Base-by-base conservation (phyloP, 257 asterid genomes). In the Echites panduratus region DNA sequence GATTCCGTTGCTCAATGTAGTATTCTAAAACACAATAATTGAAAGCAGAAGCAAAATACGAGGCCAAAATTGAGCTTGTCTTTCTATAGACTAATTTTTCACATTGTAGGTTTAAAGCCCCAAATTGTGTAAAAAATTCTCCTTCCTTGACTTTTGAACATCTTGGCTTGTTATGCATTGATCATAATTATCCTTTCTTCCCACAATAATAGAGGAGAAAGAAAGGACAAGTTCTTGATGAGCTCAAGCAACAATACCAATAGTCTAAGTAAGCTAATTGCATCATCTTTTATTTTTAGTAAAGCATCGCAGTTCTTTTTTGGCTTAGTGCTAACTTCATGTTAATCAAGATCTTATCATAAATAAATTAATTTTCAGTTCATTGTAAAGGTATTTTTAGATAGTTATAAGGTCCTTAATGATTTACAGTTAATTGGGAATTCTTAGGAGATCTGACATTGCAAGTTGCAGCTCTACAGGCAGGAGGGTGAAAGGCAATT, bases 401-500 rank as follows among this genome's bases (percentile, higher is more conserved):
- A 63, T 62, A 14, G 17, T 63, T 35, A 2, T 63, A 17, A 63
- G 19, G 68, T 35, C 68, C 47, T 63, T 63, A 63, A 29, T 16
- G 38, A 41, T 38, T 38, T 64, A 16, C 27, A 64, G 69, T 38
- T 17, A 62, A 35, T 59, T 9, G 24, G 47, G 20, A 13, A 47
- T 43, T 67, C 48, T 48, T 67, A 52, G 68, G 76, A 45, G 73
- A 61, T 80, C 71, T 78, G 49, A 74, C 77, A 70, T 66, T 71
- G 84, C 72, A 22, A 63, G 76, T 66, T 81, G 73, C 85, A 94
- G 99, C 87, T 94, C 76, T 91, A 91, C 75, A 86, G 98, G 80
- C 72, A 73, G 77, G 93, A 79, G 78, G 97, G 89, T 58, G 70
- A 89, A 86, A 82, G 74, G 70, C 88, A 84, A 77, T 77, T 90